Base-by-base conservation (phyloP, 768 basidiomycete genomes). In the Suillus placidus region DNA sequence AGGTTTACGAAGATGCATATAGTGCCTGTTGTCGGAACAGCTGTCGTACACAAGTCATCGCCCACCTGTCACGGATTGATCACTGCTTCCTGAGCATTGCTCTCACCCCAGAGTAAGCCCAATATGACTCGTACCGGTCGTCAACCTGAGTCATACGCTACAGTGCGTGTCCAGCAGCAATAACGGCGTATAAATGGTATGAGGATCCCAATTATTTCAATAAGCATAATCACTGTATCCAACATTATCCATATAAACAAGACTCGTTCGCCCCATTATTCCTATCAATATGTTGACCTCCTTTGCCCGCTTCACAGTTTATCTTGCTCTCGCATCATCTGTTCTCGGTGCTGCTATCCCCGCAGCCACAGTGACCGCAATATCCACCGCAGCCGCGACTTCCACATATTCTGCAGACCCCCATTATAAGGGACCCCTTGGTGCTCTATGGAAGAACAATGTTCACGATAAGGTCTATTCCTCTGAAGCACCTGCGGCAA, bases 401-500 rank as follows among this genome's bases (percentile, higher is more conserved):
- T 26, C 42, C 37, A 10, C 51, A 16, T 2, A 7, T 30, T 52
- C 14, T 16, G 14, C 30, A 54, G 8, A 32, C 0, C 14, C 8
- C 14, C 4, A 18, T 8, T 4, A 6, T 38, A 38, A 26, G 2
- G 37, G 23, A 16, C 67, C 51, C 12, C 34, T 16, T 8, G 72
- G 69, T 2, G 66, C 68, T 34, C 40, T 72, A 51, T 65, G 64
- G 38, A 74, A 67, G 71, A 61, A 65, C 45, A 64, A 67, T 23
- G 64, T 76, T 60, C 73, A 74, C 51, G 51, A 74, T 51, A 64
- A 69, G 35, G 68, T 67, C 45, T 49, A 58, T 54, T 72, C 68
- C 13, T 32, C 57, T 18, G 37, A 58, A 30, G 23, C 37, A 26
- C n/a, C 57, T 18, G 37, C 37, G 2, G 23, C 26, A 26, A 16